phyloP scores from a whole-genome alignment of 352 stramenopile species.

The Elongisporangium anandrum region DNA sequence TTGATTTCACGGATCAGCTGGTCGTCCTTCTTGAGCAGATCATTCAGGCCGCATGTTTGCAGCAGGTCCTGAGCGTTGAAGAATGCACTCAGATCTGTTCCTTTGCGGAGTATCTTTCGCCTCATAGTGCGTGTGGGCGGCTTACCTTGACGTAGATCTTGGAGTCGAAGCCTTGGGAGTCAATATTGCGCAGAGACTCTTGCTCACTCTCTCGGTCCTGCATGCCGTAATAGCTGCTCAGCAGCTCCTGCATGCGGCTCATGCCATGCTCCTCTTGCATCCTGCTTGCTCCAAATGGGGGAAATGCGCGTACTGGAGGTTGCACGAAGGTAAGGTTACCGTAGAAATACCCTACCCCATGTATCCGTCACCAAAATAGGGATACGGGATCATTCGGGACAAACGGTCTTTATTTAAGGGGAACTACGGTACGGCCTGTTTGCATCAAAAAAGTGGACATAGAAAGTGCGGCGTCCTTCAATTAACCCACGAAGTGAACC shows the following conservation, averaged over 20 bases:
- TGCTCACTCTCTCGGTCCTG: constrained; percentile 68
- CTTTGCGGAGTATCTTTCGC: neutral
- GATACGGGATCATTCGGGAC: too few relatives aligned
- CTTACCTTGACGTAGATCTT: constrained; percentile 71
- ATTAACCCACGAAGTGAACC: too few relatives aligned
- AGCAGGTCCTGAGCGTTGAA: constrained; percentile 42
- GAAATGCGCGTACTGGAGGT: too few relatives aligned
- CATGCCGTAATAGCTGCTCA: constrained; percentile 86
- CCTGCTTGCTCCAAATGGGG: neutral
- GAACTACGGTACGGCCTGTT: too few relatives aligned
- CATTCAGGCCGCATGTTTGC: constrained; percentile 50
- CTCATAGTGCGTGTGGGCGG: neutral
- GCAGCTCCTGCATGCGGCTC: constrained; percentile 84
- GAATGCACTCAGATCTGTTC: too few relatives aligned
- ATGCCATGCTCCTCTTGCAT: constrained; percentile 61
- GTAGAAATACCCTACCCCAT: too few relatives aligned
- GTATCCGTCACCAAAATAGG: too few relatives aligned
- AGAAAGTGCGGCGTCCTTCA: too few relatives aligned
- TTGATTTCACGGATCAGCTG: constrained; percentile 89
- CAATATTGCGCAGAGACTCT: constrained; percentile 68
- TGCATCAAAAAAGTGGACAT: too few relatives aligned
- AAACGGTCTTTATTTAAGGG: too few relatives aligned
- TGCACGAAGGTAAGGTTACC: too few relatives aligned
- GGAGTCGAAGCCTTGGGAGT: constrained; percentile 65
- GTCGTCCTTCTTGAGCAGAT: constrained; percentile 69